Conservation (phyloP, 2,329 filamentous ascomycete species). For the Colletotrichum brevisporum region DNA sequence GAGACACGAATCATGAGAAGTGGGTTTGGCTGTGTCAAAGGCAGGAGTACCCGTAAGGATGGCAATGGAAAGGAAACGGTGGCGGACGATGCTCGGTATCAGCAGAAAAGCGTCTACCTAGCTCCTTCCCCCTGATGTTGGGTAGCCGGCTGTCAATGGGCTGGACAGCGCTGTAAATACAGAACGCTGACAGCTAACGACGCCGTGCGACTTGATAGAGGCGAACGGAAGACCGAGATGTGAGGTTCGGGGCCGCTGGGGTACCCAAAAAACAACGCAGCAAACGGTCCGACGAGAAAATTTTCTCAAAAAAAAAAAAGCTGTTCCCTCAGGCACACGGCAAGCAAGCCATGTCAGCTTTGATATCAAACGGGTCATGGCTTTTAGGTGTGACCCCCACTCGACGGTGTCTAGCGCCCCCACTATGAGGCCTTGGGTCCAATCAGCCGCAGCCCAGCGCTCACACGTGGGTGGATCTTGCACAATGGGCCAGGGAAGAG, state of each 20-base stretch:
- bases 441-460: conserved; percentile 38
- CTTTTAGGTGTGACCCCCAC: conserved; percentile 42
- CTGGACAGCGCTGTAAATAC: no score
- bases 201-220: no score
- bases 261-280: background rate
- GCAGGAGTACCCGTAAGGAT: conserved; percentile 22
- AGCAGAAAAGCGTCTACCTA: background rate
- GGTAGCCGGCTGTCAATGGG: no score
- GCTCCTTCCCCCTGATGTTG: no score
- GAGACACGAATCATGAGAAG: conserved; percentile 41
- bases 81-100: background rate
- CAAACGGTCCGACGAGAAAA: conserved; percentile 19
- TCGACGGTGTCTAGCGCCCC: conserved; percentile 34
- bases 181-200: no score
- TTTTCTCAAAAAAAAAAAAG: conserved; percentile 28
- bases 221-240: no score
- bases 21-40: conserved; percentile 37
- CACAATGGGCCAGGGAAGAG: conserved; percentile 33
- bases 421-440: conserved; percentile 37
- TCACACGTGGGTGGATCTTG: conserved; percentile 43
- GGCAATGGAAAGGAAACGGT: conserved; percentile 10
- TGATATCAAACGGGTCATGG: conserved; percentile 41
- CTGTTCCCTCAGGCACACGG: conserved; percentile 33
- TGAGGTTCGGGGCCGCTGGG: background rate
- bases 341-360: conserved; percentile 27